Percentiles rank a stretch among this genome's conserved stretches.
Conservation (phyloP, 257 asterid species). For the Solanum ossicruentum region DNA sequence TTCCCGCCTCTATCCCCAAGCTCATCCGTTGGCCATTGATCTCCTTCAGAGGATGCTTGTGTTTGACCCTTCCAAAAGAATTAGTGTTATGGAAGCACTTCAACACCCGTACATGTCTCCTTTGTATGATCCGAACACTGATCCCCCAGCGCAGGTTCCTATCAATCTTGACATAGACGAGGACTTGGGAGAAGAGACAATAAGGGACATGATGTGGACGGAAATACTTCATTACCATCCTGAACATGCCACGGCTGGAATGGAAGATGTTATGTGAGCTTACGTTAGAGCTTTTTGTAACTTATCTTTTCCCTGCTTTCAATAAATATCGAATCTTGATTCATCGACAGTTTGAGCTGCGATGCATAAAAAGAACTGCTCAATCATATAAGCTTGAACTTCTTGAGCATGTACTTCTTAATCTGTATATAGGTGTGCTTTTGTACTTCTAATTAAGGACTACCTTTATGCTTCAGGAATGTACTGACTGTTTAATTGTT, state of each 20-base stretch:
- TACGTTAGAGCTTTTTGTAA: neutral
- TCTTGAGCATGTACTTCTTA: neutral
- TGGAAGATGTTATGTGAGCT: neutral
- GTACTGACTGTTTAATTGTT: neutral
- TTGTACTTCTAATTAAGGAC: neutral
- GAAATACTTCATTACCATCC: conserved; percentile 58
- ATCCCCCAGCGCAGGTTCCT: conserved; percentile 38
- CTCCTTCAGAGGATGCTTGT: conserved; percentile 49
- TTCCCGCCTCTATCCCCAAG: conserved; percentile 31
- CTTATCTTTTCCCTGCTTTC: neutral
- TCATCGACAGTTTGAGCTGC: conserved; percentile 13
- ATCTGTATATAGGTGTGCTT: conserved; percentile 16
- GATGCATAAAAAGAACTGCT: neutral
- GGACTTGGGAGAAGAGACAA: conserved; percentile 36
- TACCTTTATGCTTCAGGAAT: neutral
- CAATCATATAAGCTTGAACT: neutral
- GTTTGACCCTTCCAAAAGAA: conserved; percentile 57
- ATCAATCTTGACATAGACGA: conserved; percentile 41
- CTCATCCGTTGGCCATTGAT: conserved; percentile 46
- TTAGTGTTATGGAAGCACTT: conserved; percentile 44
- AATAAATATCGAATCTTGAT: conserved; percentile 5
- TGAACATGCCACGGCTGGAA: conserved; percentile 10
- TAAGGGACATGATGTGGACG: conserved; percentile 46
- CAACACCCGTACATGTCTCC: conserved; percentile 52
- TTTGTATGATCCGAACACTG: conserved; percentile 29